Percentiles rank a stretch among this genome's conserved stretches.
phyloP scores from a whole-genome alignment of 2,329 filamentous ascomycete genomes.

The Chaetomium olivaceum region DNA sequence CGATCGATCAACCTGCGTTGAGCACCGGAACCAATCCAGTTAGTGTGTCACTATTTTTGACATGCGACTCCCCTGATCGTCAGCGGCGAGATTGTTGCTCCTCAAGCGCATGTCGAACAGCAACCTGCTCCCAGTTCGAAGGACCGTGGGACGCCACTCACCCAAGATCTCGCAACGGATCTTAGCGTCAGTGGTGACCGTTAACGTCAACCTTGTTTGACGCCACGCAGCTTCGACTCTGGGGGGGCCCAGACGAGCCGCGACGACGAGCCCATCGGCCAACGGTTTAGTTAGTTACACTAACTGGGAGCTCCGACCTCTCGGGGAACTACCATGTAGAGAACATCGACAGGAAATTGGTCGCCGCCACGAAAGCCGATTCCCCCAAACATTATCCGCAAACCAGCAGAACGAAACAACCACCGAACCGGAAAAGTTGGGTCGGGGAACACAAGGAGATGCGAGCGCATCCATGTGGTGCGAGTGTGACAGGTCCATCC shows the following conservation, averaged over 20 bases:
- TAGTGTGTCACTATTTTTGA: constrained; percentile 18
- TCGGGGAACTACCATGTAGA: background rate
- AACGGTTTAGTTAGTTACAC: background rate
- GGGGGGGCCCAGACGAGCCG: background rate
- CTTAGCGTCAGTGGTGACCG: constrained; percentile 19
- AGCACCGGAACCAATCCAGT: background rate
- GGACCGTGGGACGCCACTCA: constrained; percentile 7
- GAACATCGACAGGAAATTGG: background rate
- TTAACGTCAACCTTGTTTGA: constrained; percentile 29
- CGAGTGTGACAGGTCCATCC: constrained; percentile 18
- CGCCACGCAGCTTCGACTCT: constrained; percentile 19
- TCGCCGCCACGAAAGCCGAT: background rate
- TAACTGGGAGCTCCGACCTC: background rate
- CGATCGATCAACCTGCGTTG: background rate
- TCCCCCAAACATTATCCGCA: background rate
- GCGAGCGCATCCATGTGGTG: constrained; percentile 10
- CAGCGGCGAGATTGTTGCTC: constrained; percentile 22
- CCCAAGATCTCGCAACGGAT: constrained; percentile 23
- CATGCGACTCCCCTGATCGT: constrained; percentile 16
- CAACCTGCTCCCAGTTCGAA: background rate
- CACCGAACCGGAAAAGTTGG: background rate
- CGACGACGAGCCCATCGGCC: background rate
- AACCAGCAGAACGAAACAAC: background rate
- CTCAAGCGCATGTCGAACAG: background rate
- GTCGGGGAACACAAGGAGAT: constrained; percentile 7